Percentiles rank a stretch among this genome's conserved stretches.
Evolutionary conservation across 1,139 yeast species (phyloP).

Genomic region (Neolecta irregularis): DNA sequence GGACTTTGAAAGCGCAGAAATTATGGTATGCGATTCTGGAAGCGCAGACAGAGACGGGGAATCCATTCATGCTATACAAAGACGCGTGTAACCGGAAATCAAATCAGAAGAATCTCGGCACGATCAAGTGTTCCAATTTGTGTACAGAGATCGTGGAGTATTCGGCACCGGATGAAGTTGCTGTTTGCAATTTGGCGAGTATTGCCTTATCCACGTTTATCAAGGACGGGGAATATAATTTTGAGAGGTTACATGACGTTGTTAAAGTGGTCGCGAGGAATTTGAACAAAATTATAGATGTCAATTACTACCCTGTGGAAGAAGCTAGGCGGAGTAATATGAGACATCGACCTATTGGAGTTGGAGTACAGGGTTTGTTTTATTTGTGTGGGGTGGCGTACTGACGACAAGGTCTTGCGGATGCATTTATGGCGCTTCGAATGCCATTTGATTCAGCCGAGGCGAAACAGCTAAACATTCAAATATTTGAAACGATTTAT

Average conservation of each 20-base stretch:
- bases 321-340: constrained; percentile 55
- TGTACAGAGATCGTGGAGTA: constrained; percentile 87
- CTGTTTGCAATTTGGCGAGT: constrained; percentile 83
- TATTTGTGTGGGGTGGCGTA: not conserved
- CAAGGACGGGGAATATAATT: constrained; percentile 44
- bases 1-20: constrained; percentile 68
- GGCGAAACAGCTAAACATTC: constrained; percentile 56
- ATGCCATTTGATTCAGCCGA: constrained; percentile 65
- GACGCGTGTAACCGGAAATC: constrained; percentile 74
- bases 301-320: constrained; percentile 61
- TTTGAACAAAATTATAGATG: constrained; percentile 62
- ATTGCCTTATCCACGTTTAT: constrained; percentile 64
- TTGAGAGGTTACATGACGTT: constrained; percentile 52
- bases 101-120: constrained; percentile 76
- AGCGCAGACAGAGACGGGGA: constrained; percentile 85
- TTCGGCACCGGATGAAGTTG: constrained; percentile 74
- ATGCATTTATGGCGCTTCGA: constrained; percentile 59
- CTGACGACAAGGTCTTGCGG: constrained; percentile 37
- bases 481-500: constrained; percentile 77
- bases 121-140: constrained; percentile 73
- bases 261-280: constrained; percentile 62
- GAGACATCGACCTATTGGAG: constrained; percentile 71
- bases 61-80: constrained; percentile 81
- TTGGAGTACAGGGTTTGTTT: constrained; percentile 63
- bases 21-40: constrained; percentile 77